These are phyloP conservation scores for Linnemannia zychae DNA, from an alignment of 192 early-diverging fungal genomes.

Conservation along the genomic window DNA sequence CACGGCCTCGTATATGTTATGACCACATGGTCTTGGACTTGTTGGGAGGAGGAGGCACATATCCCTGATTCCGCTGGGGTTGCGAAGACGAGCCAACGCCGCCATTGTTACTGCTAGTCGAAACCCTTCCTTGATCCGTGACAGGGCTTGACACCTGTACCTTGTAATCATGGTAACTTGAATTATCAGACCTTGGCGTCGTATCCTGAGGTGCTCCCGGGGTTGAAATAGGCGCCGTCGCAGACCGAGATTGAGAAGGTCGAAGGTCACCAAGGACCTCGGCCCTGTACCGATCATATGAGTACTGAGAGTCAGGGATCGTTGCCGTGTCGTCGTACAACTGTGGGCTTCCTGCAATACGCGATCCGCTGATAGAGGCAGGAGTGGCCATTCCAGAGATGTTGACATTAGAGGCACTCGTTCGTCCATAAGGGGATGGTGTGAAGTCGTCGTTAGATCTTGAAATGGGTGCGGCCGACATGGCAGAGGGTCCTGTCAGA, in stretches of 20 bases:
- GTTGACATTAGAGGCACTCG: neutral
- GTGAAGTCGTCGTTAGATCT: neutral
- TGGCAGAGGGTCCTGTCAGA: too few relatives aligned
- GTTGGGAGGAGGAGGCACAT: conserved; percentile 30
- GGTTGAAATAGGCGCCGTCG: neutral
- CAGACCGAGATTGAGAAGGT: neutral
- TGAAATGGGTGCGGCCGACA: neutral
- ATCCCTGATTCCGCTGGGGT: neutral
- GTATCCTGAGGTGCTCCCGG: conserved; percentile 4
- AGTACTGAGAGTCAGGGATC: conserved; percentile 28
- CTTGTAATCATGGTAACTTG: conserved; percentile 38
- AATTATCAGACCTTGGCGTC: neutral
- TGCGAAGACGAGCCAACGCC: neutral
- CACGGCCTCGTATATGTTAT: too few relatives aligned
- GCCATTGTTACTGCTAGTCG: neutral
- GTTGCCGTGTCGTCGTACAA: conserved; percentile 12
- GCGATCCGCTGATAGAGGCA: neutral
- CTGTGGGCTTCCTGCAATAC: conserved; percentile 30
- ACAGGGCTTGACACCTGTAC: conserved; percentile 16
- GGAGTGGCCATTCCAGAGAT: conserved; percentile 45
- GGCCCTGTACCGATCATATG: conserved; percentile 41
- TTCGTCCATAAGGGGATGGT: neutral
- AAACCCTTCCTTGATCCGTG: neutral
- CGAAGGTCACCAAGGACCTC: conserved; percentile 41
- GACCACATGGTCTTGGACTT: conserved; percentile 29